Percentiles rank a stretch among this genome's conserved stretches.
phyloP scores from a whole-genome alignment of 257 asterid species.

The Prunella vulgaris region DNA sequence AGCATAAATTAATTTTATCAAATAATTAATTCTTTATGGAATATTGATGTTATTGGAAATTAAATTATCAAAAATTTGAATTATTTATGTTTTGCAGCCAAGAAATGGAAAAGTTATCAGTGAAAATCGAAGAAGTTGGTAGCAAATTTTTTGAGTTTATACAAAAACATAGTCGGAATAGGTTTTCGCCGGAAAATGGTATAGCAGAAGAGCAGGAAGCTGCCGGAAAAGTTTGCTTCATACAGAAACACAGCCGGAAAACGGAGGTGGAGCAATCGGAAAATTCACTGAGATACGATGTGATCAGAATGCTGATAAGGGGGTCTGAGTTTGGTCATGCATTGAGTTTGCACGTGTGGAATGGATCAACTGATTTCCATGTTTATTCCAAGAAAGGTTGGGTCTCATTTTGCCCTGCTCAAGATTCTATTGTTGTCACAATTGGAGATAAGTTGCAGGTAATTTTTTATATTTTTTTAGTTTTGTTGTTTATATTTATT shows the following conservation, averaged over 20 bases:
- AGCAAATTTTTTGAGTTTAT: conserved; percentile 38
- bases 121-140: conserved; percentile 39
- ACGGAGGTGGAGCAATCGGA: conserved; percentile 24
- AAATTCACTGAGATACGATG: conserved; percentile 58
- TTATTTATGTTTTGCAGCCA: conserved; percentile 32
- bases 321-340: conserved; percentile 78
- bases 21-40: too few relatives aligned
- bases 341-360: conserved; percentile 57
- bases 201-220: conserved; percentile 22
- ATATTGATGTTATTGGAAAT: neutral
- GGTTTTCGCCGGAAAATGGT: neutral
- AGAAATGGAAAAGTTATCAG: conserved; percentile 49
- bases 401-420: conserved; percentile 55
- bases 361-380: conserved; percentile 68
- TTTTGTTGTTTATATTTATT: too few relatives aligned
- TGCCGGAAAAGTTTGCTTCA: conserved; percentile 41
- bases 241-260: conserved; percentile 48
- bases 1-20: too few relatives aligned
- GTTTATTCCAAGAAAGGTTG: conserved; percentile 89
- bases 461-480: too few relatives aligned
- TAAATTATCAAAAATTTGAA: neutral
- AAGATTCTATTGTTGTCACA: conserved; percentile 49
- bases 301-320: conserved; percentile 65
- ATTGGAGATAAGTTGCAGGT: conserved; percentile 78
- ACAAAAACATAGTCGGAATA: conserved; percentile 23